Evolutionary conservation across 2,329 filamentous ascomycete genomes (phyloP).

Genomic region (Aspergillus ruber): DNA sequence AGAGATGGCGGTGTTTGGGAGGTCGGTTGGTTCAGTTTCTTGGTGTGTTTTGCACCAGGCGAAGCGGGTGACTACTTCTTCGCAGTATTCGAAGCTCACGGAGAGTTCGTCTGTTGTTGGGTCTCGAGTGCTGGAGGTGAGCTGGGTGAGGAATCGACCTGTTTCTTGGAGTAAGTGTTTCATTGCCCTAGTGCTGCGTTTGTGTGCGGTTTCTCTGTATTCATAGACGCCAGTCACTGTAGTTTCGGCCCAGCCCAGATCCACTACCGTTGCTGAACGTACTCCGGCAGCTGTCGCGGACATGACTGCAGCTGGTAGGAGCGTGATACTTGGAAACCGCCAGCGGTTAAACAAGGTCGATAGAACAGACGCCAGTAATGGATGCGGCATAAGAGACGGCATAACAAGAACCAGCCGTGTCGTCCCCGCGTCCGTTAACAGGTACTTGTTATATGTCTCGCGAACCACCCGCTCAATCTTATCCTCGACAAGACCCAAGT

Average conservation of each 20-base stretch:
- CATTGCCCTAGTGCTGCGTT: slow-evolving; percentile 66
- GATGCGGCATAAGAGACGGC: slow-evolving; percentile 69
- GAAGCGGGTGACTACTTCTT: slow-evolving; percentile 68
- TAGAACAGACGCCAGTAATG: slow-evolving; percentile 67
- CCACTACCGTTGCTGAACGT: slow-evolving; percentile 77
- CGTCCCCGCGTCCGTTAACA: slow-evolving; percentile 56
- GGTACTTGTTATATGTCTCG: slow-evolving; percentile 73
- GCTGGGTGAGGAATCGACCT: slow-evolving; percentile 39
- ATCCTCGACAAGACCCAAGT: slow-evolving; percentile 76
- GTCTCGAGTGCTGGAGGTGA: slow-evolving; percentile 18
- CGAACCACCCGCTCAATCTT: slow-evolving; percentile 77
- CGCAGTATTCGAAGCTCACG: slow-evolving; percentile 69
- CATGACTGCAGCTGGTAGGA: slow-evolving; percentile 72
- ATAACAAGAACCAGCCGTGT: slow-evolving; percentile 69
- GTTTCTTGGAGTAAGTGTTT: slow-evolving; percentile 65
- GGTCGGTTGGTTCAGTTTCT: not conserved
- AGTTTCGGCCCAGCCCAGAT: slow-evolving; percentile 90
- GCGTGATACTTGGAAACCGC: slow-evolving; percentile 70
- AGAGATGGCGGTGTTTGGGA: slow-evolving; percentile 33
- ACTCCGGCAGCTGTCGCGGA: slow-evolving; percentile 71
- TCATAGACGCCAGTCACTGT: slow-evolving; percentile 82
- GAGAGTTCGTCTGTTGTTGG: slow-evolving; percentile 33
- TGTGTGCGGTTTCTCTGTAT: slow-evolving; percentile 70
- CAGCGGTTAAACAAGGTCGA: slow-evolving; percentile 75
- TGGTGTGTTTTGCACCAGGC: slow-evolving; percentile 61